phyloP scores from a whole-genome alignment of 1,139 yeast species.

The Zygosaccharomyces pseudobailii region DNA sequence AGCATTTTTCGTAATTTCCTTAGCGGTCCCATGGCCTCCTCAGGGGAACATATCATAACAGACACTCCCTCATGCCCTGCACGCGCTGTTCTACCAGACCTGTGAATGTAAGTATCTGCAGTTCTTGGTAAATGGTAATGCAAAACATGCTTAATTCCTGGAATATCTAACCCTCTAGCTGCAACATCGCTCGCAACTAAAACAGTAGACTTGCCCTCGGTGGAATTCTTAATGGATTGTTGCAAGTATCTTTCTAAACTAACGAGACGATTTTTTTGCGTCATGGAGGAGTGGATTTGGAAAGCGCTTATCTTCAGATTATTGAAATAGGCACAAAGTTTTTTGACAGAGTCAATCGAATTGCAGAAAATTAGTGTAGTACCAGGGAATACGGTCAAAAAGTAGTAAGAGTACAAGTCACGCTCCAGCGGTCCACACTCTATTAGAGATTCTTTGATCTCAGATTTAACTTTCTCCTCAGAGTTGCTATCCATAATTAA shows the following conservation, averaged over 20 bases:
- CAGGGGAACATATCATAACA: constrained; percentile 87
- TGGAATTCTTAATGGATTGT: constrained; percentile 40
- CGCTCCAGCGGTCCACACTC: constrained; percentile 91
- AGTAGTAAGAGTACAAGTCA: constrained; percentile 85
- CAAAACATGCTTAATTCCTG: constrained; percentile 86
- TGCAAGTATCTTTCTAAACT: constrained; percentile 70
- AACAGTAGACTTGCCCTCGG: constrained; percentile 50
- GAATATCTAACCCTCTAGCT: constrained; percentile 95
- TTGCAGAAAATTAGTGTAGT: constrained; percentile 89
- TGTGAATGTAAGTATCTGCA: constrained; percentile 90
- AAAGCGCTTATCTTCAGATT: constrained; percentile 68
- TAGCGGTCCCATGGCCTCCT: constrained; percentile 86
- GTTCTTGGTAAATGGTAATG: constrained; percentile 94
- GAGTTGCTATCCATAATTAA: constrained; percentile 82
- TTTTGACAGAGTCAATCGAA: constrained; percentile 87
- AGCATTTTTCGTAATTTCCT: constrained; percentile 66
- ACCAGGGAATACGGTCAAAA: constrained; percentile 81
- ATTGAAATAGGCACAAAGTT: constrained; percentile 70
- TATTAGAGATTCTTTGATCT: constrained; percentile 77
- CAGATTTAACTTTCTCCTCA: constrained; percentile 68
- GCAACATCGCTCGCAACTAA: constrained; percentile 96
- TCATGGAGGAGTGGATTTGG: constrained; percentile 90
- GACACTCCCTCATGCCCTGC: constrained; percentile 94
- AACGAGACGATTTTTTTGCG: constrained; percentile 86
- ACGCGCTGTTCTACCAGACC: constrained; percentile 98